These are phyloP conservation scores for Excoecaria agallocha DNA, from an alignment of 345 rosid genomes.

Conservation along the genomic window DNA sequence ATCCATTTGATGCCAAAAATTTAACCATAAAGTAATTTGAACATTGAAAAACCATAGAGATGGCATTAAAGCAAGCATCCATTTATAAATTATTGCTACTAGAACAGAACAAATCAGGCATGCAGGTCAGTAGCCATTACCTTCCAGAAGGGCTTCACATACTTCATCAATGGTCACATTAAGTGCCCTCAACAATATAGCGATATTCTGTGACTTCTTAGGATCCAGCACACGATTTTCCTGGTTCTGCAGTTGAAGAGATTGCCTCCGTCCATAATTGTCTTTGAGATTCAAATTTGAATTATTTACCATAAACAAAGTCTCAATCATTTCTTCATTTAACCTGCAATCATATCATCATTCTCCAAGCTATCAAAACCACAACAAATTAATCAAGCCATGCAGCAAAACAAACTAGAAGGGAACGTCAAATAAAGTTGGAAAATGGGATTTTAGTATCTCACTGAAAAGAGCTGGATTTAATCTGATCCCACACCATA, in stretches of 20 bases:
- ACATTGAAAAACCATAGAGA: not conserved
- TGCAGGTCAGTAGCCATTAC: slow-evolving; percentile 27
- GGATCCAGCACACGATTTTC: slow-evolving; percentile 85
- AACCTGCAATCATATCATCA: slow-evolving; percentile 49
- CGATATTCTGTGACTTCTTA: slow-evolving; percentile 85
- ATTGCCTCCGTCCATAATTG: slow-evolving; percentile 26
- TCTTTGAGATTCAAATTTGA: slow-evolving; percentile 48
- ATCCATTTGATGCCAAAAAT: not conserved
- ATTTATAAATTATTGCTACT: too few relatives aligned
- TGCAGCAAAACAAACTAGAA: not conserved
- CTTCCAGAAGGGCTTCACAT: slow-evolving; percentile 87
- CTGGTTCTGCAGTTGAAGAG: slow-evolving; percentile 35
- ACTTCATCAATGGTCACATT: slow-evolving; percentile 92
- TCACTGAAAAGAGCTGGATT: slow-evolving; percentile 91
- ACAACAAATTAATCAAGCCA: not conserved
- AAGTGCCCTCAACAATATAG: slow-evolving; percentile 86
- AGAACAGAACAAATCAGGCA: too few relatives aligned
- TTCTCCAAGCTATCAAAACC: slow-evolving; percentile 15
- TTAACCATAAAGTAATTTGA: not conserved
- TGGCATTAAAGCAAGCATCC: not conserved
- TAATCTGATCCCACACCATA: slow-evolving; percentile 96
- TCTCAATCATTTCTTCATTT: slow-evolving; percentile 97
- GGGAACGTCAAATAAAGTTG: not conserved
- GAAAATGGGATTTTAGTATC: slow-evolving; percentile 21
- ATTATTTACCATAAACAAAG: slow-evolving; percentile 65